These are phyloP conservation scores for Multifurca ochricompacta DNA, from an alignment of 768 basidiomycete species.

Conservation along the genomic window DNA sequence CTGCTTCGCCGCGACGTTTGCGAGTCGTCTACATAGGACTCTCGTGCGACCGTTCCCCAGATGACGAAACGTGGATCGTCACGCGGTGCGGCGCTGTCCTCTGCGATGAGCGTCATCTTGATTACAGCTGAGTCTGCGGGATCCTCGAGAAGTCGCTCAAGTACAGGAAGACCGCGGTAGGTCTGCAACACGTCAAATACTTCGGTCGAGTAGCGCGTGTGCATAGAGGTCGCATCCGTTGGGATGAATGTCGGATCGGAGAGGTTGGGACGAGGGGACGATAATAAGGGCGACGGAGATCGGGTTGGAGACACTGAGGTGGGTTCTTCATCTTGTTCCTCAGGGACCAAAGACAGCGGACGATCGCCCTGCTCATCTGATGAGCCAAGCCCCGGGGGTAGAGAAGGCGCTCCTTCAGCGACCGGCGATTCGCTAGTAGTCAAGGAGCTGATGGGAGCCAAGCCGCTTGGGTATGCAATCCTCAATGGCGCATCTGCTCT, in stretches of 20 bases:
- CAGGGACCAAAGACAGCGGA: constrained; percentile 3
- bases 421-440: background rate
- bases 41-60: constrained; percentile 59
- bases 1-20: constrained; percentile 19
- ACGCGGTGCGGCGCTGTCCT: constrained; percentile 63
- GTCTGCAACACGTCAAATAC: constrained; percentile 79
- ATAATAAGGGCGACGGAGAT: constrained; percentile 8
- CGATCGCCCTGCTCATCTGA: constrained; percentile 12
- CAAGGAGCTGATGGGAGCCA: background rate
- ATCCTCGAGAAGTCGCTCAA: constrained; percentile 56
- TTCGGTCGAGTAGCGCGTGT: constrained; percentile 61
- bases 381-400: background rate
- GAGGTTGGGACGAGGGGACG: constrained; percentile 15
- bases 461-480: background rate
- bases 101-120: constrained; percentile 57
- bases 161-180: constrained; percentile 65
- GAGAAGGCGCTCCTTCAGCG: background rate
- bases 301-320: constrained; percentile 3
- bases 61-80: constrained; percentile 90
- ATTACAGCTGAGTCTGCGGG: constrained; percentile 58
- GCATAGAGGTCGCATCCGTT: constrained; percentile 42
- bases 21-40: constrained; percentile 23
- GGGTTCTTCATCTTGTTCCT: constrained; percentile 8
- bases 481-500: constrained; percentile 37
- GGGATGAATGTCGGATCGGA: constrained; percentile 26